phyloP scores from a whole-genome alignment of 2,329 filamentous ascomycete species.

The Akanthomyces lecanii region DNA sequence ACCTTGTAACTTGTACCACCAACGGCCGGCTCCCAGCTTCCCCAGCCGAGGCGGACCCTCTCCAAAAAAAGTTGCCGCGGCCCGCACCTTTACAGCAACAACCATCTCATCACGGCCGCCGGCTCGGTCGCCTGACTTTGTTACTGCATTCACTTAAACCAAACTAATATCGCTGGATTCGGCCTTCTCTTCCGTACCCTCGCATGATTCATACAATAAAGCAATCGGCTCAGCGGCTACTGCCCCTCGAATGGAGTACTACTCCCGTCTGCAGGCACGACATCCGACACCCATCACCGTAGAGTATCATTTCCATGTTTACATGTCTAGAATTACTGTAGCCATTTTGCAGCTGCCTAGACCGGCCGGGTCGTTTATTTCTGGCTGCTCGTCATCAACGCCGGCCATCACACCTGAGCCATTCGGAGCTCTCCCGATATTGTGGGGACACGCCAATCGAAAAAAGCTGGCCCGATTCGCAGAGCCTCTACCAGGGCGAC shows the following conservation, averaged over 20 bases:
- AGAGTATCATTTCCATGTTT: too few species aligned
- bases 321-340: too few species aligned
- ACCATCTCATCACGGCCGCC: constrained; percentile 1
- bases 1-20: not conserved
- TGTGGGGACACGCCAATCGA: not conserved
- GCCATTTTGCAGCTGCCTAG: too few species aligned
- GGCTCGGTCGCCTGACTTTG: not conserved
- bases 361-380: too few species aligned
- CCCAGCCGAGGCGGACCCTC: constrained; percentile 10
- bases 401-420: not conserved
- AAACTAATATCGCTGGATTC: not conserved
- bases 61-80: constrained; percentile 8
- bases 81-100: not conserved
- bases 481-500: not conserved
- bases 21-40: not conserved
- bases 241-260: too few species aligned
- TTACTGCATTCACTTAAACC: not conserved
- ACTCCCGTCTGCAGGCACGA: too few species aligned
- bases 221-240: too few species aligned
- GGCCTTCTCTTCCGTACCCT: not conserved
- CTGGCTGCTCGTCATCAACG: not conserved
- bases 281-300: too few species aligned
- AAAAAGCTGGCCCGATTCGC: not conserved
- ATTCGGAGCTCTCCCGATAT: not conserved
- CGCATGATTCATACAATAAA: not conserved